Percentiles rank a stretch among this genome's conserved stretches.
Conservation (phyloP, 129 eudicot genomes). For the Apium graveolens region DNA sequence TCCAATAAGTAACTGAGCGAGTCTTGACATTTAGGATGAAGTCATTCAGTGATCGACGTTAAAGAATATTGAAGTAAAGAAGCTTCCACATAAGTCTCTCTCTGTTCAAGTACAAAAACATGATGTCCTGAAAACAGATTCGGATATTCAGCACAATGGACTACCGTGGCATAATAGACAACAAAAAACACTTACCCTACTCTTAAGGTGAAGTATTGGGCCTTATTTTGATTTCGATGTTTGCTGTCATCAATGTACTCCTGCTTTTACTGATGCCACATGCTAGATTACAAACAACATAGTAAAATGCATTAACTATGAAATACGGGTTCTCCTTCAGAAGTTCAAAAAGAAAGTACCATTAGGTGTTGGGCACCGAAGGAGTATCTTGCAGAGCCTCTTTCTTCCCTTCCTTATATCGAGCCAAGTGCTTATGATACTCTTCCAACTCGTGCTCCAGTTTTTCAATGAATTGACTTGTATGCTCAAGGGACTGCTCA, state of each 20-base stretch:
- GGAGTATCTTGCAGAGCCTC: constrained; percentile 12
- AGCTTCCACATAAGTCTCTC: not conserved
- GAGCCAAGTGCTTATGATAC: constrained; percentile 61
- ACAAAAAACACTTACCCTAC: not conserved
- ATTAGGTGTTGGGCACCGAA: constrained; percentile 22
- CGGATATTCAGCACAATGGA: not conserved
- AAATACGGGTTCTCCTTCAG: too few relatives aligned
- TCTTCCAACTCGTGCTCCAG: constrained; percentile 92
- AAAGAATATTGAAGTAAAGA: not conserved
- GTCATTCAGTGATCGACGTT: not conserved
- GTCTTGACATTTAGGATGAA: not conserved
- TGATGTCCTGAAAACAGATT: not conserved
- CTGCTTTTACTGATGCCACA: not conserved
- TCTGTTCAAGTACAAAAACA: too few relatives aligned
- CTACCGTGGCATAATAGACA: not conserved
- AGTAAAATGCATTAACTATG: not conserved
- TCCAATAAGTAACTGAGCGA: not conserved
- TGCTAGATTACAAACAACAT: not conserved
- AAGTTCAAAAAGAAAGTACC: constrained; percentile 4
- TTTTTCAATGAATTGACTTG: constrained; percentile 78
- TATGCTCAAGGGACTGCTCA: constrained; percentile 93
- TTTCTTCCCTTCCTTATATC: constrained; percentile 36
- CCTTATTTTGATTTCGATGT: not conserved
- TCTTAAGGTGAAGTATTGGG: not conserved
- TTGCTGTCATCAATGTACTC: not conserved